Evolutionary conservation across 768 basidiomycete genomes (phyloP).

Genomic region (Serendipita sp.): DNA sequence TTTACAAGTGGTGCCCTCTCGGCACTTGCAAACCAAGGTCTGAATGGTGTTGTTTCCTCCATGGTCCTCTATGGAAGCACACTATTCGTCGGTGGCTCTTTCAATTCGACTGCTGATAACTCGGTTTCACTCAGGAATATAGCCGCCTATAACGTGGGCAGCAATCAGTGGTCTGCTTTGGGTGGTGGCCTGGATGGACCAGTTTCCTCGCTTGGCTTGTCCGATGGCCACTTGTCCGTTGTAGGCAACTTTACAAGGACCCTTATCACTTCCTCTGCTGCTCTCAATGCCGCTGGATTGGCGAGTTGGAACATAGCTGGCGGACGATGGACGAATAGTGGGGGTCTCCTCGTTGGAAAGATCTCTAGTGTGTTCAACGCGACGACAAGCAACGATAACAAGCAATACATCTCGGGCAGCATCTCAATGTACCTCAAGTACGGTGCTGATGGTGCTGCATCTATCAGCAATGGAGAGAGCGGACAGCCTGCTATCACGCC

Average conservation of each 20-base stretch:
- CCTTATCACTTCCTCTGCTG: slow-evolving; percentile 21
- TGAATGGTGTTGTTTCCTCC: slow-evolving; percentile 64
- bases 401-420: slow-evolving; percentile 57
- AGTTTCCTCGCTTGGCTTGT: slow-evolving; percentile 45
- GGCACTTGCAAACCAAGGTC: slow-evolving; percentile 44
- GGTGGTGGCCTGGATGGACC: slow-evolving; percentile 60
- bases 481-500: slow-evolving; percentile 43
- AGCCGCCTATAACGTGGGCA: slow-evolving; percentile 52
- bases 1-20: slow-evolving; percentile 45
- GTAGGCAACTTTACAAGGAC: slow-evolving; percentile 60
- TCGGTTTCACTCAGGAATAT: slow-evolving; percentile 43
- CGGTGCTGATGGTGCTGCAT: slow-evolving; percentile 66
- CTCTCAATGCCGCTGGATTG: slow-evolving; percentile 32
- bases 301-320: slow-evolving; percentile 55
- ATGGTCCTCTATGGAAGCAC: slow-evolving; percentile 44
- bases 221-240: slow-evolving; percentile 38
- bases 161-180: slow-evolving; percentile 51
- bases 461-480: slow-evolving; percentile 49
- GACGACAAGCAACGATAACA: slow-evolving; percentile 27
- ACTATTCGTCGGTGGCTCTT: slow-evolving; percentile 79
- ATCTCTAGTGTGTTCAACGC: slow-evolving; percentile 56
- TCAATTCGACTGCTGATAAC: slow-evolving; percentile 47
- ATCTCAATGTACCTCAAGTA: slow-evolving; percentile 39
- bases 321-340: slow-evolving; percentile 52
- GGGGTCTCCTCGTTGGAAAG: slow-evolving; percentile 56